These are phyloP conservation scores for Dittrichia graveolens DNA, from an alignment of 129 eudicot species.

Conservation along the genomic window DNA sequence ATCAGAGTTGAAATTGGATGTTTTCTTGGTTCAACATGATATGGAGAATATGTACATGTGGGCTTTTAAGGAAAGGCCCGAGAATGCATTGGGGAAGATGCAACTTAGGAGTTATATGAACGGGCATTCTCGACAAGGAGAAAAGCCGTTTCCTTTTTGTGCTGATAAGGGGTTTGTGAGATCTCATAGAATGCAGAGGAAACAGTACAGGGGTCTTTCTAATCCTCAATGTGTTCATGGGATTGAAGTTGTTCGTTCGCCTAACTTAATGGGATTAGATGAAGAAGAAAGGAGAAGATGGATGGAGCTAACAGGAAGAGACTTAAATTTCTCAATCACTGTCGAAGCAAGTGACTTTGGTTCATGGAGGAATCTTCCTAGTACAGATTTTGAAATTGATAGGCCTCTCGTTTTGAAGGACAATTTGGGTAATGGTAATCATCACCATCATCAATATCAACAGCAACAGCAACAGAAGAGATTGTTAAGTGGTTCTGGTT, in stretches of 20 bases:
- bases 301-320: constrained; percentile 79
- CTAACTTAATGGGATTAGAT: constrained; percentile 57
- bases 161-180: constrained; percentile 76
- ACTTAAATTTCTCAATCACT: constrained; percentile 58
- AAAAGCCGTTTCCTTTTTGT: constrained; percentile 72
- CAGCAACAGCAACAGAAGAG: constrained; percentile 49
- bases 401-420: constrained; percentile 48
- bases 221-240: constrained; percentile 95
- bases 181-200: constrained; percentile 83
- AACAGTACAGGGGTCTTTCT: constrained; percentile 76
- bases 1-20: constrained; percentile 60
- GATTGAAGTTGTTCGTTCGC: constrained; percentile 60
- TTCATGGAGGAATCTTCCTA: constrained; percentile 81
- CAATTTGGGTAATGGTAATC: constrained; percentile 13
- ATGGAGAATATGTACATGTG: constrained; percentile 97
- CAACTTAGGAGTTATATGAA: constrained; percentile 82
- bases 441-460: constrained; percentile 34
- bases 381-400: constrained; percentile 68
- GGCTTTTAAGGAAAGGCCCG: constrained; percentile 82
- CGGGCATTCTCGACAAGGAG: constrained; percentile 77
- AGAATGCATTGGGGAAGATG: constrained; percentile 87
- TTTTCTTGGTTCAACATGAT: constrained; percentile 81
- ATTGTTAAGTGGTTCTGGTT: constrained; percentile 48
- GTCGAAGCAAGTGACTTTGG: constrained; percentile 71
- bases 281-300: constrained; percentile 79